Conservation (phyloP, 1,284 basidiomycete genomes). For the Afroboletus lepidellus region DNA sequence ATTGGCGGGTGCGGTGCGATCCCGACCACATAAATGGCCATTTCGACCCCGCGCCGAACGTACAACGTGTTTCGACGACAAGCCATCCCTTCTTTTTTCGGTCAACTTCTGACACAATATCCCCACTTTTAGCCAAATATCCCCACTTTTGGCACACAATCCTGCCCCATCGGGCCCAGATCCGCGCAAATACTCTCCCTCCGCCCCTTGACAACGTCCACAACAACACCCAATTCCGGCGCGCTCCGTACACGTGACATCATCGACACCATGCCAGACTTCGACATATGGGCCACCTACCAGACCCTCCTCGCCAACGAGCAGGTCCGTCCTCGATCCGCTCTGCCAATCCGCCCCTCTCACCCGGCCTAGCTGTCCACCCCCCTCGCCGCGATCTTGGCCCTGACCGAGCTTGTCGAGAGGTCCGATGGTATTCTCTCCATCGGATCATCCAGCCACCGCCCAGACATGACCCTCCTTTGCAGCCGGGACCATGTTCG, state of each 20-base stretch:
- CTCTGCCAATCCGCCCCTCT: not conserved
- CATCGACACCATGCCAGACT: conserved; percentile 24
- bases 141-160: conserved; percentile 14
- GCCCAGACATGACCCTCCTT: conserved; percentile 7
- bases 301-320: conserved; percentile 54
- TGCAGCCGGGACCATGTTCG: conserved; percentile 84
- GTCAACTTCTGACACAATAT: conserved; percentile 22
- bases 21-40: conserved; percentile 44
- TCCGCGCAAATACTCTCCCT: conserved; percentile 27
- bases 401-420: conserved; percentile 75
- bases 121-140: conserved; percentile 20
- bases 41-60: conserved; percentile 47
- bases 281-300: conserved; percentile 60
- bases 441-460: conserved; percentile 9
- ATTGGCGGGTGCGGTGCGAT: conserved; percentile 44
- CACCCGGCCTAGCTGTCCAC: conserved; percentile 60
- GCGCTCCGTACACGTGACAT: conserved; percentile 16
- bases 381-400: conserved; percentile 85
- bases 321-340: conserved; percentile 42
- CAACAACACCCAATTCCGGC: conserved; percentile 17
- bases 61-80: conserved; percentile 59
- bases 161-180: conserved; percentile 6
- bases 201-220: conserved; percentile 27
- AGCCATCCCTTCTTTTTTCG: conserved; percentile 21
- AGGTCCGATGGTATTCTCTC: conserved; percentile 59